Conservation (phyloP, 1,284 basidiomycete species). For the Acaromyces ingoldii region DNA sequence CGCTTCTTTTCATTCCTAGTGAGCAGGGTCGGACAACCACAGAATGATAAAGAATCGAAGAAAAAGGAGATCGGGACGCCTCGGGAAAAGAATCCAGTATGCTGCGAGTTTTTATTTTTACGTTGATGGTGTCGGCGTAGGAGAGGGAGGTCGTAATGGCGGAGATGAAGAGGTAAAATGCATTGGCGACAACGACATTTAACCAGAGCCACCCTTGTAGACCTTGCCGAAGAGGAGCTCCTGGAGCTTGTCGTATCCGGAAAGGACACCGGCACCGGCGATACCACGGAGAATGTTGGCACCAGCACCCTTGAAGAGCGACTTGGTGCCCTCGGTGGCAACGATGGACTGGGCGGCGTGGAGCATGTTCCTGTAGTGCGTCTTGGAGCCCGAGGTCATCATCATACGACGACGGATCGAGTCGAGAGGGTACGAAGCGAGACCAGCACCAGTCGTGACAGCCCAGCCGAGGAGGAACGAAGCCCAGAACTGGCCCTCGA, state of each 20-base stretch:
- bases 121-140: no score
- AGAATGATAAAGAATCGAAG: no score
- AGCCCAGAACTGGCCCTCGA: conserved; percentile 50
- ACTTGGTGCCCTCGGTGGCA: conserved; percentile 77
- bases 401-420: conserved; percentile 52
- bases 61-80: no score
- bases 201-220: conserved; percentile 37
- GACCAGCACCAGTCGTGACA: conserved; percentile 52
- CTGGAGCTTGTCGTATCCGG: conserved; percentile 79
- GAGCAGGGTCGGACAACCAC: no score
- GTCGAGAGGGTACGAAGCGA: conserved; percentile 52
- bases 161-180: no score
- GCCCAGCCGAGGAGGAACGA: conserved; percentile 51
- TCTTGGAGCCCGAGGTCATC: conserved; percentile 50
- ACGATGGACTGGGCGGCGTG: conserved; percentile 69
- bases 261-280: conserved; percentile 93
- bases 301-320: conserved; percentile 66
- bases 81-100: no score
- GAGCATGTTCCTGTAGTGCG: conserved; percentile 55
- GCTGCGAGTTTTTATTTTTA: no score
- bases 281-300: conserved; percentile 98
- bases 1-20: no score
- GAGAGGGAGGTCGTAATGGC: no score
- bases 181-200: no score
- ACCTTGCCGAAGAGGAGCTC: conserved; percentile 54